These are phyloP conservation scores for Rhizophagus clarus DNA, from an alignment of 192 early-diverging fungal species.

Conservation along the genomic window DNA sequence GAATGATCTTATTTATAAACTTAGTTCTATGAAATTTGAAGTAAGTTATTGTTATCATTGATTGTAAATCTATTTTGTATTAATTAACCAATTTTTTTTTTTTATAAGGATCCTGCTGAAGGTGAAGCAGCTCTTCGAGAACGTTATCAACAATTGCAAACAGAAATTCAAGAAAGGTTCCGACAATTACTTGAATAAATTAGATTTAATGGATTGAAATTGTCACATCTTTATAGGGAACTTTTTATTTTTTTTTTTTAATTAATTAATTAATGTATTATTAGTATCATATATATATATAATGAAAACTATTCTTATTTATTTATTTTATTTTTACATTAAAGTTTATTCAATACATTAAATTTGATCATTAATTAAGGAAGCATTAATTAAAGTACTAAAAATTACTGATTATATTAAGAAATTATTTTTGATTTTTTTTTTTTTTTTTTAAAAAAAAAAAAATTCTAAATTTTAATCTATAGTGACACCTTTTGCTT, in stretches of 20 bases:
- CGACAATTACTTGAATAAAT: slow-evolving; percentile 33
- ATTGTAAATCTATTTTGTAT: not conserved
- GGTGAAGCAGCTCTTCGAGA: slow-evolving; percentile 87
- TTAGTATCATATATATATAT: too few species aligned
- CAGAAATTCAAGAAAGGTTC: slow-evolving; percentile 97
- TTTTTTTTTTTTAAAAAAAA: too few species aligned
- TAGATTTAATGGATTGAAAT: not conserved
- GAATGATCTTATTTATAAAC: slow-evolving; percentile 92
- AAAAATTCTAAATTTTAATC: slow-evolving; percentile 11
- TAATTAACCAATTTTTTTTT: not conserved
- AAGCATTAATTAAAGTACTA: too few species aligned
- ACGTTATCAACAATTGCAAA: slow-evolving; percentile 86
- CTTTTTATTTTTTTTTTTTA: not conserved
- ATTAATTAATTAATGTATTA: too few species aligned
- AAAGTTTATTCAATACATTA: too few species aligned
- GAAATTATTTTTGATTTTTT: too few species aligned
- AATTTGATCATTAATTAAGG: too few species aligned
- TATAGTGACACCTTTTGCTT: not conserved
- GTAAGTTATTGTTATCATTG: slow-evolving; percentile 38
- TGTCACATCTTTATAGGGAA: not conserved
- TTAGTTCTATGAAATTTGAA: slow-evolving; percentile 99
- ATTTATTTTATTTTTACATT: too few species aligned
- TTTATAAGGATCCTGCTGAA: slow-evolving; percentile 84
- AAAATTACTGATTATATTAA: too few species aligned
- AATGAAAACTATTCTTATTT: too few species aligned